A percentile compares a stretch with the other conserved stretches of the same genome.
phyloP scores from a whole-genome alignment of 345 rosid species.

The Clausena lansium region DNA sequence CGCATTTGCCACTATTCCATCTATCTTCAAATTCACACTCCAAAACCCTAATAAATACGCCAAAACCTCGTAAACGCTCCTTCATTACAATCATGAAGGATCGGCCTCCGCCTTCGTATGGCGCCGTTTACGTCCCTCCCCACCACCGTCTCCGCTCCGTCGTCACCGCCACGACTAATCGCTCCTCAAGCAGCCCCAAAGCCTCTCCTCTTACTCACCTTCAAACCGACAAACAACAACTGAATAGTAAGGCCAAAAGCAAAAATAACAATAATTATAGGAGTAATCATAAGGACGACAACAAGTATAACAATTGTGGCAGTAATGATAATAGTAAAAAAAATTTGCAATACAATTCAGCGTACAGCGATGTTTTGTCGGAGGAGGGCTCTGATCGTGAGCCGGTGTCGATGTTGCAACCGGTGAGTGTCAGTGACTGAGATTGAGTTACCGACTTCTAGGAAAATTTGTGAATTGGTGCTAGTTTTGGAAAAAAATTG shows the following conservation, averaged over 20 bases:
- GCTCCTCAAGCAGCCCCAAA: constrained; percentile 26
- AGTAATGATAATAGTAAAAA: constrained; percentile 4
- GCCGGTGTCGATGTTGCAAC: constrained; percentile 21
- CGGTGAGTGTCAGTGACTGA: constrained; percentile 25
- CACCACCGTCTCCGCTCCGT: constrained; percentile 67
- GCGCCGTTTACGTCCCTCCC: constrained; percentile 71
- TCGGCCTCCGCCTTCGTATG: constrained; percentile 54
- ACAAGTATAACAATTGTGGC: neutral
- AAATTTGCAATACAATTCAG: constrained; percentile 17
- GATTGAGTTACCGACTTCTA: no score
- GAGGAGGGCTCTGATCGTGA: constrained; percentile 46
- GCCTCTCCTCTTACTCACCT: constrained; percentile 19
- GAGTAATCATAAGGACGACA: neutral
- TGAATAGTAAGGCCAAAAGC: neutral
- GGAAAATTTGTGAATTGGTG: neutral
- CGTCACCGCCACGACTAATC: constrained; percentile 29
- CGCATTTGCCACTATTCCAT: constrained; percentile 4
- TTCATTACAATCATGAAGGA: constrained; percentile 55
- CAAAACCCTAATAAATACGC: constrained; percentile 20
- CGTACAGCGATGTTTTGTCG: constrained; percentile 25
- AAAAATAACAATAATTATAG: neutral
- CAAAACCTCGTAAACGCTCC: neutral
- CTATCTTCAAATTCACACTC: constrained; percentile 1
- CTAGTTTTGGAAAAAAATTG: neutral
- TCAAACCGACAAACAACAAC: constrained; percentile 16